A percentile compares a stretch with the other conserved stretches of the same genome.
Evolutionary conservation across 768 basidiomycete species (phyloP).

Genomic region (Pleurotus sapidus): DNA sequence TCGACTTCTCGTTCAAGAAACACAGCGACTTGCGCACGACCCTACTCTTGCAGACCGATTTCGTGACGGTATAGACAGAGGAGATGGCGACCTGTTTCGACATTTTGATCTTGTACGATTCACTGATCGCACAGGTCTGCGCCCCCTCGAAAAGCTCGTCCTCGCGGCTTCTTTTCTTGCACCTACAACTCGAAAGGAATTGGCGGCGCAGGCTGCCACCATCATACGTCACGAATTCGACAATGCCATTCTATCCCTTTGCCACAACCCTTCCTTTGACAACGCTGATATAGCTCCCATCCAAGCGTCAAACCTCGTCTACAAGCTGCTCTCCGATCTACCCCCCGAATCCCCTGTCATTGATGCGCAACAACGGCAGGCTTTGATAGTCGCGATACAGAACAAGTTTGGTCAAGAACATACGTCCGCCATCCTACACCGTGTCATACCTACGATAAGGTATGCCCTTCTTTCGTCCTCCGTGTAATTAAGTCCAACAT

Average conservation of each 20-base stretch:
- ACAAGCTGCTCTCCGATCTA: slow-evolving; percentile 73
- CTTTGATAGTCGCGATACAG: slow-evolving; percentile 70
- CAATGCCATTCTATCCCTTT: slow-evolving; percentile 69
- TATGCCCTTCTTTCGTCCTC: slow-evolving; percentile 22
- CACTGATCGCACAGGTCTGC: slow-evolving; percentile 75
- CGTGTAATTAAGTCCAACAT: neutral
- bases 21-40: slow-evolving; percentile 85
- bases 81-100: slow-evolving; percentile 80
- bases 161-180: slow-evolving; percentile 71
- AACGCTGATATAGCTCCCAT: slow-evolving; percentile 72
- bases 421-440: slow-evolving; percentile 69
- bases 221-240: slow-evolving; percentile 80
- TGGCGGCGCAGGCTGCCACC: slow-evolving; percentile 59
- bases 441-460: slow-evolving; percentile 75
- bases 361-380: slow-evolving; percentile 71
- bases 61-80: slow-evolving; percentile 85
- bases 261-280: slow-evolving; percentile 80
- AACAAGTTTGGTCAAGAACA: slow-evolving; percentile 80
- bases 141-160: slow-evolving; percentile 76
- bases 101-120: slow-evolving; percentile 84
- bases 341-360: slow-evolving; percentile 68
- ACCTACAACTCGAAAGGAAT: slow-evolving; percentile 52
- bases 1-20: slow-evolving; percentile 84
- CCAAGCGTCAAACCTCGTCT: slow-evolving; percentile 77
- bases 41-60: slow-evolving; percentile 89